phyloP scores from a whole-genome alignment of 352 stramenopile genomes.

The Globisporangium nodosum region DNA sequence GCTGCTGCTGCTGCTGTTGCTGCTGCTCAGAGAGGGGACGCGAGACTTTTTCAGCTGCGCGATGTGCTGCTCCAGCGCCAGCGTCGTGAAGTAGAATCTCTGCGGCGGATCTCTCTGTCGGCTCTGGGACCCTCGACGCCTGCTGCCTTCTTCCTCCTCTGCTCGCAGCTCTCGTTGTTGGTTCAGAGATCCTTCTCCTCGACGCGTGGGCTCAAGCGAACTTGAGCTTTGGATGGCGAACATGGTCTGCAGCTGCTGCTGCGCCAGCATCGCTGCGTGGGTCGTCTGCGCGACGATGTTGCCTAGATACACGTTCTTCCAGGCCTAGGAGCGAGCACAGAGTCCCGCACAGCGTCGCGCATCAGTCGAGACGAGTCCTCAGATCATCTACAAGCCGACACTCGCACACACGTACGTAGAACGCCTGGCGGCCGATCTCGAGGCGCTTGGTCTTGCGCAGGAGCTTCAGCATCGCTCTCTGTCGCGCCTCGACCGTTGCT shows the following conservation, averaged over 20 bases:
- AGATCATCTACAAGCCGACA: background rate
- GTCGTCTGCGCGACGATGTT: constrained; percentile 49
- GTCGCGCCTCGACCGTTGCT: constrained; percentile 10
- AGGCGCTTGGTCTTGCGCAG: constrained; percentile 5
- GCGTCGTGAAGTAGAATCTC: constrained; percentile 9
- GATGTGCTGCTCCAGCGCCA: constrained; percentile 6
- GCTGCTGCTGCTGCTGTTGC: background rate
- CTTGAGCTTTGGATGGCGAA: background rate
- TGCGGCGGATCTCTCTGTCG: background rate
- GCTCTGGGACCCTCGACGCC: background rate
- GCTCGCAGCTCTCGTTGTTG: background rate
- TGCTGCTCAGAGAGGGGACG: background rate
- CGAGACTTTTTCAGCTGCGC: constrained; percentile 2
- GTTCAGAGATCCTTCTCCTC: background rate
- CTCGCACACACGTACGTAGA: constrained; percentile 15
- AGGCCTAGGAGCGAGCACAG: constrained; percentile 17
- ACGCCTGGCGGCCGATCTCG: constrained; percentile 17
- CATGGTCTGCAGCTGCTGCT: constrained; percentile 10
- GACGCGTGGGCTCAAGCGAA: background rate
- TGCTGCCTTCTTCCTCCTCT: background rate
- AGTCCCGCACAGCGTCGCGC: background rate
- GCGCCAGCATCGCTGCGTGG: constrained; percentile 55
- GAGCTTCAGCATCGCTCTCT: constrained; percentile 8
- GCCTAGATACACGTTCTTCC: constrained; percentile 50
- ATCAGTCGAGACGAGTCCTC: background rate